phyloP scores from a whole-genome alignment of 495 filamentous ascomycete genomes.

The Neurospora sp. region DNA sequence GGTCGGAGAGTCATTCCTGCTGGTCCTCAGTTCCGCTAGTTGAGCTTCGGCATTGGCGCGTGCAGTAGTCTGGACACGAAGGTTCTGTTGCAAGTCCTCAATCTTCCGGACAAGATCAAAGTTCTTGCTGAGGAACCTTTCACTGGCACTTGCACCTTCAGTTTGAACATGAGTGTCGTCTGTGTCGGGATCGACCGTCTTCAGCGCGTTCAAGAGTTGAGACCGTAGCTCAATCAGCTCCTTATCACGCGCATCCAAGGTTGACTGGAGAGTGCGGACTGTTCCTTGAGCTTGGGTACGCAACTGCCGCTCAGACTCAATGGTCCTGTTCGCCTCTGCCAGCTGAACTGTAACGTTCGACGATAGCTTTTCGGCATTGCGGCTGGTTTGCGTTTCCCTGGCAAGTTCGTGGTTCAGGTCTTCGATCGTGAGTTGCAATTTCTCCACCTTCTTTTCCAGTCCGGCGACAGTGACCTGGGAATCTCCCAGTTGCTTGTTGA shows the following conservation, averaged over 20 bases:
- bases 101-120: conserved; percentile 81
- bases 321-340: conserved; percentile 75
- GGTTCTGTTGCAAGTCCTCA: conserved; percentile 76
- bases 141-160: conserved; percentile 36
- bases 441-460: conserved; percentile 93
- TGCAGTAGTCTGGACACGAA: conserved; percentile 77
- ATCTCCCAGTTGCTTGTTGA: conserved; percentile 80
- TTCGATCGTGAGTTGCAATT: conserved; percentile 77
- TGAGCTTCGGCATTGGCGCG: conserved; percentile 77
- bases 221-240: conserved; percentile 72
- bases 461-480: conserved; percentile 75
- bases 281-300: conserved; percentile 79
- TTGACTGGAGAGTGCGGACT: conserved; percentile 64
- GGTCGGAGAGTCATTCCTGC: conserved; percentile 63
- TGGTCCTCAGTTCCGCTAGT: conserved; percentile 67
- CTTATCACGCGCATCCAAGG: conserved; percentile 64
- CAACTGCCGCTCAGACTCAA: conserved; percentile 85
- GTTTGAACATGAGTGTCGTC: conserved; percentile 16
- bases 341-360: conserved; percentile 74
- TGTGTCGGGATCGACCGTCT: conserved; percentile 73
- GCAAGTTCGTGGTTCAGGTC: conserved; percentile 91
- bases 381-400: conserved; percentile 80
- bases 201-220: conserved; percentile 71
- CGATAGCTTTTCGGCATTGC: conserved; percentile 85
- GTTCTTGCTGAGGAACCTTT: conserved; percentile 45